Evolutionary conservation across 352 stramenopile genomes (phyloP), one percentile per base, ranked within the genome.

Genomic region (Albugo laibachii): DNA sequence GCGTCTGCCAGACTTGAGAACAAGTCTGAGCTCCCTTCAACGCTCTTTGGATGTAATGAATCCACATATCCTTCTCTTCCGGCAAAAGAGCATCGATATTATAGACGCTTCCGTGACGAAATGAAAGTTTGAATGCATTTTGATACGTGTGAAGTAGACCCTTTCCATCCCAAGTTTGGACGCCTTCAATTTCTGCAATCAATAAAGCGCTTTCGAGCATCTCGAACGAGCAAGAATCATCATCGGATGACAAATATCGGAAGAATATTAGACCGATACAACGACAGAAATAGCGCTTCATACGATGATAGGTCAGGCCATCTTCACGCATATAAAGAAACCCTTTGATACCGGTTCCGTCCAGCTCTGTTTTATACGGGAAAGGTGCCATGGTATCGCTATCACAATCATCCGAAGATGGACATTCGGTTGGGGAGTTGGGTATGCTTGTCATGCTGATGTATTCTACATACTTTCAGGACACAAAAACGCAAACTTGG

Each of bases 81-180:
- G 85, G 72, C 42, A 59, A 79, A 52, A 85, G 70, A 13, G 76
- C 76, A 46, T 85, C 73, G 36, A 75, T 62, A 49, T 88, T 88
- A 47, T 82, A 88, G 40, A 82, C 69, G 16, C 65, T 61, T 21
- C 70, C 73, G 5, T 76, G 69, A 15, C 66, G 71, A 48, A 84
- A 83, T 45, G 70, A 80, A 16, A 88, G 52, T 57, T 88, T 83
- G 56, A 93, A 92, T 55, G 75, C 81, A 53, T 84, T 66, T 41
- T 67, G 65, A 48, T 93, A 93, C 47, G 65, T 82, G 48, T 88
- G 76, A 50, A 79, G 71, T 3, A 85, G 55, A 0, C 78, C 80
- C 16, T 82, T 80, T 11, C 80, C 80, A 48, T 93, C 80, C 80
- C 80, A 93, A 6, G 63, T 55, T 54, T 88, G 77, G 35, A 93